Percentiles rank a stretch among this genome's conserved stretches.
These are phyloP conservation scores for Starmerella stigmatis DNA, from an alignment of 805 yeast species.

Conservation along the genomic window DNA sequence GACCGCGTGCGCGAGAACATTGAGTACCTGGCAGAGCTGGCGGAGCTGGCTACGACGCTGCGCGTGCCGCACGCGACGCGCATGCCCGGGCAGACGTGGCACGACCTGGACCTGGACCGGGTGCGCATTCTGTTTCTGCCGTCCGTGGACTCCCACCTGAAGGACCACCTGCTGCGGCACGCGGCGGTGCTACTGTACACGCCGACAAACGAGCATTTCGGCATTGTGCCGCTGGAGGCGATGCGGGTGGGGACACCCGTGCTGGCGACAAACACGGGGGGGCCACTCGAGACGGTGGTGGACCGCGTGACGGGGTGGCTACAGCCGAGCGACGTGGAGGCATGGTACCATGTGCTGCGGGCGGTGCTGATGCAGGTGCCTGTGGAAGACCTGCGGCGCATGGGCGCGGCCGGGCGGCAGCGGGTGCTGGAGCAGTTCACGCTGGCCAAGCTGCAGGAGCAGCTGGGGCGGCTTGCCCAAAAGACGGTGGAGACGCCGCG, in stretches of 20 bases:
- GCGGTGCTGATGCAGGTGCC: conserved; percentile 23
- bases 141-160: conserved; percentile 57
- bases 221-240: conserved; percentile 94
- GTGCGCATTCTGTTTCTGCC: conserved; percentile 64
- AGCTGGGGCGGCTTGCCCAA: conserved; percentile 23
- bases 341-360: conserved; percentile 32
- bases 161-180: conserved; percentile 48
- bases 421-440: conserved; percentile 31
- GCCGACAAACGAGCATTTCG: conserved; percentile 88
- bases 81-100: conserved; percentile 23
- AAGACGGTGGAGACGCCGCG: conserved; percentile 20
- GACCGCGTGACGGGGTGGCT: conserved; percentile 35
- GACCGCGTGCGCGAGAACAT: conserved; percentile 63
- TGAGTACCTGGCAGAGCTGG: conserved; percentile 53
- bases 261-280: conserved; percentile 79
- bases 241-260: conserved; percentile 80
- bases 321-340: conserved; percentile 27
- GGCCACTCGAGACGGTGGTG: conserved; percentile 74
- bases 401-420: conserved; percentile 29
- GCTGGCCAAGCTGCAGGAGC: conserved; percentile 26
- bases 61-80: conserved; percentile 40
- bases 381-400: conserved; percentile 20
- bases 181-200: conserved; percentile 68
- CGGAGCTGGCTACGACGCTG: conserved; percentile 38
- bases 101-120: conserved; percentile 16